Evolutionary conservation across 768 basidiomycete genomes (phyloP), one percentile per base, ranked within the genome.

Genomic region (Chalciporus piperatus): DNA sequence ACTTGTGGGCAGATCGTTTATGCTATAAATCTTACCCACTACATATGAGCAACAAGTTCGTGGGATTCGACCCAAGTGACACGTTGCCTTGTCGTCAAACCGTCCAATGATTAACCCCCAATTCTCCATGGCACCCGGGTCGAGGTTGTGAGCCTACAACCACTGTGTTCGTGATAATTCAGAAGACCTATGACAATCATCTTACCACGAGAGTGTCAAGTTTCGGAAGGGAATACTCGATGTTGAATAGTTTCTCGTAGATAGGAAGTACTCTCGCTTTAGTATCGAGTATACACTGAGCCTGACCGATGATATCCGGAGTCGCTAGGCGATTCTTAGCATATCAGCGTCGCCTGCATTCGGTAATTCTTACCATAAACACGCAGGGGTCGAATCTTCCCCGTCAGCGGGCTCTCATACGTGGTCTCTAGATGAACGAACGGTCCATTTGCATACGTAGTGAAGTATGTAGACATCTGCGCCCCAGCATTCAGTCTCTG

Each of bases 81-180:
- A n/a, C 78, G 74, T 68, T 93, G 90, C 76, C 87, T 89, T 33
- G 84, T 86, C 11, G 72, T 71, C 43, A 92, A 69, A 59, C 90
- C 87, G 20, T 19, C 94, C 95, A 14, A 87, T 95, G 64, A 97
- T 97, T 49, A 96, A 72, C 25, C 90, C 92, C 89, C 89, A 93
- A 67, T 93, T 94, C 70, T 97, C 95, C 94, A 95, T 94, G 4
- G 88, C 87, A 51, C 85, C 90, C 27, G 87, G 85, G 62, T 96
- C 93, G 59, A 97, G 97, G 65, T 97, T 93, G 46, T 80, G 81
- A 4, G 84, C 93, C 79, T 83, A 64, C 23, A 46, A 20, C 19
- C 22, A 12, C 32, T 22, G 27, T 27, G 27, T 27, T 27, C 27
- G 6, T 7, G 27, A 27, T 27, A 3, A 27, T 27, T 27, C 7